Base-by-base conservation (phyloP, 352 stramenopile species). In the Phytopythium montanum region DNA sequence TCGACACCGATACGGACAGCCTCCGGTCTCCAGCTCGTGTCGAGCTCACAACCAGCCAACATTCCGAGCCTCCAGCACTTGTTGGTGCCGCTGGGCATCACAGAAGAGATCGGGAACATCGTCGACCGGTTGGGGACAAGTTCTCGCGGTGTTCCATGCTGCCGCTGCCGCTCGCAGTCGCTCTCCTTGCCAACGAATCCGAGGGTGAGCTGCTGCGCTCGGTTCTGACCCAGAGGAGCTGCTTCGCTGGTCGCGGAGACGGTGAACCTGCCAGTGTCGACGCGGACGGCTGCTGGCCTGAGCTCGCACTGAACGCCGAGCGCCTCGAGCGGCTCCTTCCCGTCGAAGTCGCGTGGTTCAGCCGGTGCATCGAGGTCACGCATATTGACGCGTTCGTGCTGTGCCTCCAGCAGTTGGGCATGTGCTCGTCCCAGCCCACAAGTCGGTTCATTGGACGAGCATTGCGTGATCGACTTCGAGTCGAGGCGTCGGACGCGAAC, bases 391-490 rank as follows among this genome's bases (percentile, higher is more conserved):
- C 79, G 2, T 87, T 90, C 51, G 68, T 85, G 44, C 62, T 90
- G 2, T 88, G 81, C 51, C 64, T 77, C 6, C 78, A 88, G 54
- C 64, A 87, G 28, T 56, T 88, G 8, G 81, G 81, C 18, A 64
- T 88, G 21, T 83, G 68, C n/a, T 83, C 76, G 6, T 65, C 70
- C 1, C 72, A 65, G 23, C 54, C 54, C 21, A 82, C 70, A 44
- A 83, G 68, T 55, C 85, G 87, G 56, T 84, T 80, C 45, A 63
- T 88, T 8, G 81, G 79, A 18, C 87, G 84, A 54, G 72, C 88
- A 44, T 52, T 88, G 16, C 78, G 79, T 18, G 65, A 78, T 12
- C 73, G 81, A 0, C 62, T 90, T 3, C 86, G 81, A 51, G 70
- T 87, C 49, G 70, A 88, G 54, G 16, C 19, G 0, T 76, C 62